Percentiles rank a stretch among this genome's conserved stretches.
Conservation (phyloP, 163 green algal genomes). For the Scenedesmus sp. region DNA sequence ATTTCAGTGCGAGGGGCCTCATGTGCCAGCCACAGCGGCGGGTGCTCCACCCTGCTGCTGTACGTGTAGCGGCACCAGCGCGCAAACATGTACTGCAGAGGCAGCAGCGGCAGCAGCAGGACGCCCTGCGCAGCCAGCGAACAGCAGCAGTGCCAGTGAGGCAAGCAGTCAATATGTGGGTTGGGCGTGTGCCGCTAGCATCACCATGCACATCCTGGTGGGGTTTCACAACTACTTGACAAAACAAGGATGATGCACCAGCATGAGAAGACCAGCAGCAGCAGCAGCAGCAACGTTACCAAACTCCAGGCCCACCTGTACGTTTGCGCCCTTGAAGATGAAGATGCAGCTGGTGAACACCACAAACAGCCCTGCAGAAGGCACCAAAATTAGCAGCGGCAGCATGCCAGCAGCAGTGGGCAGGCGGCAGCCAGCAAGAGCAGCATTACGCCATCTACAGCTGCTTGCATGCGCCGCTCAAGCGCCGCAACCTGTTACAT, state of each 20-base stretch:
- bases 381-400: not conserved
- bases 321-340: slow-evolving; percentile 50
- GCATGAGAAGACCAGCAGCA: not conserved
- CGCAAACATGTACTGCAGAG: slow-evolving; percentile 35
- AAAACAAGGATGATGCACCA: not conserved
- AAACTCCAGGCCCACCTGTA: slow-evolving; percentile 7
- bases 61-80: slow-evolving; percentile 19
- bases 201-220: not conserved
- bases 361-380: slow-evolving; percentile 43
- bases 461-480: too few species aligned
- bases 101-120: slow-evolving; percentile 39
- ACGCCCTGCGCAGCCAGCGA: slow-evolving; percentile 30
- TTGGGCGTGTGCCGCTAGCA: too few species aligned
- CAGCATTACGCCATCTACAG: not conserved
- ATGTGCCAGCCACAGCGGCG: slow-evolving; percentile 50
- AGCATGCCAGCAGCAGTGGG: too few species aligned
- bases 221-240: not conserved
- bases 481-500: too few species aligned
- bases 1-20: slow-evolving; percentile 44
- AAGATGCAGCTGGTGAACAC: slow-evolving; percentile 44
- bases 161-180: not conserved
- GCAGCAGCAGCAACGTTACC: not conserved
- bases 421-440: not conserved
- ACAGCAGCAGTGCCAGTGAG: not conserved
- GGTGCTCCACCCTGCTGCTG: slow-evolving; percentile 19